A percentile compares a stretch with the other conserved stretches of the same genome.
Conservation (phyloP, 2,329 filamentous ascomycete species). For the Harringtonia lauricola region DNA sequence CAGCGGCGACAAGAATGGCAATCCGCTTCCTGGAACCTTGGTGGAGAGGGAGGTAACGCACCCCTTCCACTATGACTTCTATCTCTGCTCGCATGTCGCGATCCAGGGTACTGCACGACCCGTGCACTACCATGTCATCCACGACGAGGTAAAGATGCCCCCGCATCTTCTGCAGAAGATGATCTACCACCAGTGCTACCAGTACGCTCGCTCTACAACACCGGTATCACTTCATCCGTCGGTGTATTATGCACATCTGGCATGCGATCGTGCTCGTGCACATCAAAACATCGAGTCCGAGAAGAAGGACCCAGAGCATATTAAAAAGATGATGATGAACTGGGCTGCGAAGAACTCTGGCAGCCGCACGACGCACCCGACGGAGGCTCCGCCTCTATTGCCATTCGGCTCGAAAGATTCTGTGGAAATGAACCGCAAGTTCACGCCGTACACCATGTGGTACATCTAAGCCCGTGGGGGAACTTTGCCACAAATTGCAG, state of each 20-base stretch:
- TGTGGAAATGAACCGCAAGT: constrained; percentile 9
- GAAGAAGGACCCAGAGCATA: constrained; percentile 30
- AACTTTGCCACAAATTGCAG: not conserved
- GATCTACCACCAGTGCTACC: constrained; percentile 91
- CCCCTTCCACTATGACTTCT: constrained; percentile 85
- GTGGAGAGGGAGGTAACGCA: constrained; percentile 87
- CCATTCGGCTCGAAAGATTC: constrained; percentile 15
- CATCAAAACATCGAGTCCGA: constrained; percentile 50
- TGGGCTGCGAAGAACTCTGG: constrained; percentile 27
- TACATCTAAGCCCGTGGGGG: constrained; percentile 21
- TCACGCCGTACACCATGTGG: constrained; percentile 31
- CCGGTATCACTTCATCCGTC: constrained; percentile 83
- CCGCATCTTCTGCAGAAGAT: constrained; percentile 69
- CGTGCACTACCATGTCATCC: constrained; percentile 81
- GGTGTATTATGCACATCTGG: constrained; percentile 92
- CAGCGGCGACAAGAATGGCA: constrained; percentile 59
- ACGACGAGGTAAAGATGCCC: constrained; percentile 63
- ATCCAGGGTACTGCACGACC: constrained; percentile 92
- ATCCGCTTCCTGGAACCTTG: constrained; percentile 75
- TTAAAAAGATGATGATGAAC: constrained; percentile 29
- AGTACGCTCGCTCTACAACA: constrained; percentile 84
- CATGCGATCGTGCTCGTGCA: constrained; percentile 64
- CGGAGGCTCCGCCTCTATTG: constrained; percentile 17
- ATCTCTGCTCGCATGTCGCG: constrained; percentile 50
- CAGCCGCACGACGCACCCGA: constrained; percentile 11